These are phyloP conservation scores for Groenewaldozyma salmanticensis DNA, from an alignment of 805 yeast genomes.

Conservation along the genomic window DNA sequence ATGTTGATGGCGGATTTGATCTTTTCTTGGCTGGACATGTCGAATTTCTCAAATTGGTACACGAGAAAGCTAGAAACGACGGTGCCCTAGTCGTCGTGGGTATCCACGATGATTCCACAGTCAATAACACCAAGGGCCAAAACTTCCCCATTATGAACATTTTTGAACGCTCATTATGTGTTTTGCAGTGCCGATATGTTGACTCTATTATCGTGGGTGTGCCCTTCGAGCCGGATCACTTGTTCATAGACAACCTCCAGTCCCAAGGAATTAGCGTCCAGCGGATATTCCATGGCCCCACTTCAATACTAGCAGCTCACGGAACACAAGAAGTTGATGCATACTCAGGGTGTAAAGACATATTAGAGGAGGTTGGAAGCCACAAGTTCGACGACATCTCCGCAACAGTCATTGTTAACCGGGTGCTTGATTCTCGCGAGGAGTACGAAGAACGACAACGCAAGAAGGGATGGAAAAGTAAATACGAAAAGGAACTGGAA, in stretches of 20 bases:
- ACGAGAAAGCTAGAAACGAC: constrained; percentile 29
- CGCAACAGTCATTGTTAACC: constrained; percentile 58
- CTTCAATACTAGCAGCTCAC: constrained; percentile 29
- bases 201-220: constrained; percentile 71
- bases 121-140: constrained; percentile 46
- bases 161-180: constrained; percentile 78
- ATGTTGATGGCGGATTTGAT: constrained; percentile 82
- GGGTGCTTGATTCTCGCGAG: constrained; percentile 60
- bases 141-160: constrained; percentile 80
- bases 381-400: constrained; percentile 60
- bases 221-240: constrained; percentile 40
- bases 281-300: constrained; percentile 52
- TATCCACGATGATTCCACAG: constrained; percentile 48
- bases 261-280: constrained; percentile 19
- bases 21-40: constrained; percentile 91
- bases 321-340: constrained; percentile 28
- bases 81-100: constrained; percentile 55
- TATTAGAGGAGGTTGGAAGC: constrained; percentile 36
- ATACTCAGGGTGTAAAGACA: constrained; percentile 30
- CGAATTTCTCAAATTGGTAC: constrained; percentile 48
- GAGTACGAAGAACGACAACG: constrained; percentile 80
- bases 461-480: constrained; percentile 75
- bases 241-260: constrained; percentile 28
- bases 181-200: constrained; percentile 76
- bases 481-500: constrained; percentile 33